Percentiles rank a stretch among this genome's conserved stretches.
Conservation (phyloP, 1,284 basidiomycete genomes). For the Moesziomyces globuligerus region DNA sequence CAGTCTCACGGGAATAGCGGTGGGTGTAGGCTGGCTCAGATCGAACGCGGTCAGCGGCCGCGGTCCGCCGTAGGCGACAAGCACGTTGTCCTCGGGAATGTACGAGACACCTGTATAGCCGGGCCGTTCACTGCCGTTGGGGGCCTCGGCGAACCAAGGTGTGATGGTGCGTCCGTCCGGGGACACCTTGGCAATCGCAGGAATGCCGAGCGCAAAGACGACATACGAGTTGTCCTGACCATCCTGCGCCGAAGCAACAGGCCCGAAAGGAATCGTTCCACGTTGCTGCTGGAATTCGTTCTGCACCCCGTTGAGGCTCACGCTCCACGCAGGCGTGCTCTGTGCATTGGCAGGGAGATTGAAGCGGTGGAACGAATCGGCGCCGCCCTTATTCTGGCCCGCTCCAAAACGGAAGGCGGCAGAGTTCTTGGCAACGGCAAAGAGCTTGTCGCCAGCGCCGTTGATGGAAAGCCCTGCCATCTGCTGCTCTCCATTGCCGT, state of each 20-base stretch:
- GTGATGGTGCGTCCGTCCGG: conserved; percentile 47
- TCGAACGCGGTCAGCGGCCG: conserved; percentile 59
- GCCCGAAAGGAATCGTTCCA: conserved; percentile 61
- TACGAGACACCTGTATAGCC: conserved; percentile 63
- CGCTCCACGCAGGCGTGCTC: conserved; percentile 52
- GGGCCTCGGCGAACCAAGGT: conserved; percentile 49
- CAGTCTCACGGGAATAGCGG: conserved; percentile 45
- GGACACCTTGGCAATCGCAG: conserved; percentile 62
- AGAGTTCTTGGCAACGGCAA: conserved; percentile 60
- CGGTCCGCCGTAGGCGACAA: conserved; percentile 63
- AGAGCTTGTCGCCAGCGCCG: conserved; percentile 52
- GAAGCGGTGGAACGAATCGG: conserved; percentile 62
- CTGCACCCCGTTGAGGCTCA: conserved; percentile 55
- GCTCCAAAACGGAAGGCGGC: conserved; percentile 57
- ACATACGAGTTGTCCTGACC: conserved; percentile 62
- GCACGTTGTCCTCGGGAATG: conserved; percentile 46
- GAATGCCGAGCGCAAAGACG: conserved; percentile 61
- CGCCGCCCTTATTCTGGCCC: conserved; percentile 47
- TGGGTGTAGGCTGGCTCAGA: conserved; percentile 31
- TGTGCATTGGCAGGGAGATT: conserved; percentile 49
- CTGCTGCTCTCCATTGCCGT: conserved; percentile 59
- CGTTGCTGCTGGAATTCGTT: conserved; percentile 34
- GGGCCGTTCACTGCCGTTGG: conserved; percentile 59
- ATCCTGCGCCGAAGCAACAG: conserved; percentile 62
- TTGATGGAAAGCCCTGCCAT: conserved; percentile 61